Evolutionary conservation across 164 flowering plant genomes (phyloP).

Genomic region (Chimonanthus praecox): DNA sequence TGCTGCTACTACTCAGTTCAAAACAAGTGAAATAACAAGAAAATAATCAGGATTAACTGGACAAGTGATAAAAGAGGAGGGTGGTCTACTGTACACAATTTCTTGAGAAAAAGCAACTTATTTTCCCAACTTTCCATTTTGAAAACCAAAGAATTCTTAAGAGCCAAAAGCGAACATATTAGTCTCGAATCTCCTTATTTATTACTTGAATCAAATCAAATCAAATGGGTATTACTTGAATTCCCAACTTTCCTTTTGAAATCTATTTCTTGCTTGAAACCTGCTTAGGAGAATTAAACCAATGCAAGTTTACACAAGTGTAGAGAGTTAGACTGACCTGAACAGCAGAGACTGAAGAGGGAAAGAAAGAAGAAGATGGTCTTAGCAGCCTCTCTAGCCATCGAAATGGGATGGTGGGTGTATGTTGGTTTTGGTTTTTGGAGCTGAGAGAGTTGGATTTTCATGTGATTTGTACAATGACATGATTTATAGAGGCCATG

Average conservation of each 20-base stretch:
- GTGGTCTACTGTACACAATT: neutral
- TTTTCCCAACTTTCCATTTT: neutral
- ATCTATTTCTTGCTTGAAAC: neutral
- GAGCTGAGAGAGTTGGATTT: conserved; percentile 5
- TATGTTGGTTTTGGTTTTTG: conserved; percentile 15
- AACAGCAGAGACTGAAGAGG: conserved; percentile 24
- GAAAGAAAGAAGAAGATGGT: conserved; percentile 27
- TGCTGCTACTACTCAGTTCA: neutral
- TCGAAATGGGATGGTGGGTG: conserved; percentile 16
- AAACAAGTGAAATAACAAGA: neutral
- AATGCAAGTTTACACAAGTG: neutral
- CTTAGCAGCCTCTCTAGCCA: conserved; percentile 29
- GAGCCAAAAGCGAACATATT: neutral
- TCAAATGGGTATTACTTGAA: neutral
- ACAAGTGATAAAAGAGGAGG: neutral
- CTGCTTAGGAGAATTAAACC: neutral
- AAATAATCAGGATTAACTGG: neutral
- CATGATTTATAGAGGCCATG: neutral
- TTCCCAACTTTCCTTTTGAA: neutral
- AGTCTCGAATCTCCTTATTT: neutral
- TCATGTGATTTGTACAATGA: conserved; percentile 1
- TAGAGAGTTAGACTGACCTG: conserved; percentile 30
- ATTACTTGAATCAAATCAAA: neutral
- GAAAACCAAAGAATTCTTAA: neutral
- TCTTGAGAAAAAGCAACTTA: neutral